A percentile compares a stretch with the other conserved stretches of the same genome.
Evolutionary conservation across 2,329 filamentous ascomycete genomes (phyloP).

Genomic region (Alternaria metachromatica): DNA sequence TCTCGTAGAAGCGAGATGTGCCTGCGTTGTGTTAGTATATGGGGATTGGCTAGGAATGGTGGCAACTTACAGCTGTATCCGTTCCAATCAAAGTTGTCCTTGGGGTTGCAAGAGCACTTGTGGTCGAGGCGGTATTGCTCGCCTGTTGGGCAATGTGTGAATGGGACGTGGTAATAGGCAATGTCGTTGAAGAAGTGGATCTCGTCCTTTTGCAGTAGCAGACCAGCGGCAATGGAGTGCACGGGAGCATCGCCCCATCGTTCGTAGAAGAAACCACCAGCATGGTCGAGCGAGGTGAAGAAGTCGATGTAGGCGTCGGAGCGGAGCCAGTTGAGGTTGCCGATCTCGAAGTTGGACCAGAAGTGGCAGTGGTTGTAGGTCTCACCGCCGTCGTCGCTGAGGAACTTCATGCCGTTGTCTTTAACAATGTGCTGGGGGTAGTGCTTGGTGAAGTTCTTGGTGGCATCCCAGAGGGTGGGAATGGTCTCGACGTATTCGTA

Average conservation of each 20-base stretch:
- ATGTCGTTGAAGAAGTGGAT: conserved; percentile 99
- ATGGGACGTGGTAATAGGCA: conserved; percentile 96
- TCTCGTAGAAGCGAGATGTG: conserved; percentile 84
- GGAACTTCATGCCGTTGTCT: conserved; percentile 86
- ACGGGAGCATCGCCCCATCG: conserved; percentile 97
- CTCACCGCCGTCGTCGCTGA: conserved; percentile 89
- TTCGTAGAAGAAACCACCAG: conserved; percentile 98
- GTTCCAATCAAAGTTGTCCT: conserved; percentile 99
- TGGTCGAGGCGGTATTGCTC: conserved; percentile 83
- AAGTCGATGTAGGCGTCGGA: conserved; percentile 88
- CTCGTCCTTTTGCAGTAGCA: conserved; percentile 90
- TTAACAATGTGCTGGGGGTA: conserved; percentile 86
- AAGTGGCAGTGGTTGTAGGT: conserved; percentile 98
- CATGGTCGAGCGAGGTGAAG: conserved; percentile 85
- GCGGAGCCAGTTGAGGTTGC: conserved; percentile 90
- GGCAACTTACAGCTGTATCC: conserved; percentile 85
- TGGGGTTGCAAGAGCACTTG: conserved; percentile 93
- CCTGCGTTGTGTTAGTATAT: conserved; percentile 63
- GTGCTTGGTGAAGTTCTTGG: conserved; percentile 90
- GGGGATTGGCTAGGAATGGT: neutral
- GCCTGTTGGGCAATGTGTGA: conserved; percentile 94
- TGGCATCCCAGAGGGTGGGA: conserved; percentile 91
- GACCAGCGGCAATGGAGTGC: conserved; percentile 90
- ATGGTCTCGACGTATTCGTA: conserved; percentile 98
- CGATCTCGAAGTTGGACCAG: conserved; percentile 99